These are phyloP conservation scores for Boletus patriciae DNA, from an alignment of 768 basidiomycete species.

Conservation along the genomic window DNA sequence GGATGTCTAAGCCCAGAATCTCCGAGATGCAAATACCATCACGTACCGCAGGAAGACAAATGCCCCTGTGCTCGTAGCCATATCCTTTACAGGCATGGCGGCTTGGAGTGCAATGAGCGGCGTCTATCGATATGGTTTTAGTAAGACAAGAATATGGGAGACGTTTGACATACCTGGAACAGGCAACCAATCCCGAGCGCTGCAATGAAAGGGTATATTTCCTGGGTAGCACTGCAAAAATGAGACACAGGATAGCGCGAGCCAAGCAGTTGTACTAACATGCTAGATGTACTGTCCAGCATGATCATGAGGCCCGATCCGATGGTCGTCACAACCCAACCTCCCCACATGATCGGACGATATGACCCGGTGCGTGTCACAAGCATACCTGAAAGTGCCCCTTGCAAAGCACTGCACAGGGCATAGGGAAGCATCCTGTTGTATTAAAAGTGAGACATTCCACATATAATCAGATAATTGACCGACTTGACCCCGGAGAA, in stretches of 20 bases:
- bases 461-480: no score
- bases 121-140: conserved; percentile 7
- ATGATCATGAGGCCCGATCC: conserved; percentile 40
- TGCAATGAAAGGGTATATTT: conserved; percentile 35
- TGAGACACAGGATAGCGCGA: not conserved
- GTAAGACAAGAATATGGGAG: not conserved
- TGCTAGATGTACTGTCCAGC: conserved; percentile 33
- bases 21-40: not conserved
- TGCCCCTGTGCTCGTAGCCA: conserved; percentile 43
- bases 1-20: not conserved
- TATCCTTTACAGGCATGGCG: conserved; percentile 47
- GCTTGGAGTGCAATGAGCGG: conserved; percentile 42
- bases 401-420: conserved; percentile 21
- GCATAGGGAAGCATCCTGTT: conserved; percentile 39
- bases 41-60: conserved; percentile 35
- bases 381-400: conserved; percentile 26
- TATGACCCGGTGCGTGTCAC: conserved; percentile 30
- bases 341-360: conserved; percentile 35
- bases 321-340: conserved; percentile 30
- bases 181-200: conserved; percentile 36
- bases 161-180: conserved; percentile 28
- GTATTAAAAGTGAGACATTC: not conserved
- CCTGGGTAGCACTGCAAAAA: conserved; percentile 29
- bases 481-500: conserved; percentile 32
- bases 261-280: conserved; percentile 20